Evolutionary conservation across 2,329 filamentous ascomycete genomes (phyloP), one percentile per base, ranked within the genome.

Genomic region (Alternaria tenuissima): DNA sequence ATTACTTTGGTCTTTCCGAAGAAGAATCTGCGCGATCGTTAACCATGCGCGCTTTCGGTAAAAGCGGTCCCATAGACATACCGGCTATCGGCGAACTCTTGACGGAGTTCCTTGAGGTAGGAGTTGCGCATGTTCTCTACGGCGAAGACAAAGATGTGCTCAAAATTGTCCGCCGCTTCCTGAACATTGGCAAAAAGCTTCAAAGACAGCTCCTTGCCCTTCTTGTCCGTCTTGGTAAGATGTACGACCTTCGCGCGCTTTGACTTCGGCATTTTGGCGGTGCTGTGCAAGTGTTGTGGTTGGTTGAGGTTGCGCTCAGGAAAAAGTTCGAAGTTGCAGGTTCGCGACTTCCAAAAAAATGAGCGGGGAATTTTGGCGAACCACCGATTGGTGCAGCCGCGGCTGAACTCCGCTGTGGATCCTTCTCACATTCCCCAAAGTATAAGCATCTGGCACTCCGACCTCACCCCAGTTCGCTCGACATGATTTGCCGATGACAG

Each of bases 1-100:
- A 98, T 98, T 80, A 99, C 94, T 83, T 98, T 98, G 61, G 94
- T 98, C 85, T 98, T 99, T 82, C 94, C 95, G 81, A 97, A 98
- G 88, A 98, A 98, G 78, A 99, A 84, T 72, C 94, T 95, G 72
- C 48, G 46, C 46, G 59, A 34, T 43, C 44, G 55, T 75, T 63
- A 26, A 24, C 9, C 24, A 2, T 30, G 30, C 16, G 32, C 44
- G 20, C 24, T 36, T 24, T 7, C 1, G 11, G 5, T 12, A 4
- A 6, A 2, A n/a, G 5, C 18, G 9, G 16, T n/a, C 11, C 16
- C 26, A 36, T n/a, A 24, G 11, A 55, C 85, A 69, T 82, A 95
- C 92, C 91, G 88, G 84, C 91, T 91, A 82, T 97, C 93, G 51
- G 85, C 85, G 71, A 97, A 89, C 73, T 97, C 91, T 68, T 89